Conservation (phyloP, 345 rosid genomes). For the Acer saccharum region DNA sequence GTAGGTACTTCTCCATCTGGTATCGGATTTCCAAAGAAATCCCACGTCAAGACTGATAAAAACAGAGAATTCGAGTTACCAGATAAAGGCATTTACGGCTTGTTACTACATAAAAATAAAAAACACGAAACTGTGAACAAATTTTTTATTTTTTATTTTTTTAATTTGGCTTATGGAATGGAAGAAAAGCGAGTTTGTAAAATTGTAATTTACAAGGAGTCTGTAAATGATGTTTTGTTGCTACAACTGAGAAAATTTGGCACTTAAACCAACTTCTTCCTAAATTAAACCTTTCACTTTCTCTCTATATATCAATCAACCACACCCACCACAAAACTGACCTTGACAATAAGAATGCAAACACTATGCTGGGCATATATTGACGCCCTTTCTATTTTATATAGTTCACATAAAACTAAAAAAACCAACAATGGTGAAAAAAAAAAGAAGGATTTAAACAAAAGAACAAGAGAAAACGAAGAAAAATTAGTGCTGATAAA, state of each 20-base stretch:
- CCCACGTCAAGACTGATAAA: no score
- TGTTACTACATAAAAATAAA: not conserved
- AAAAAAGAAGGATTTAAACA: not conserved
- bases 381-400: slow-evolving; percentile 33
- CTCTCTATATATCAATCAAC: slow-evolving; percentile 18
- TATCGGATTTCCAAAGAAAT: no score
- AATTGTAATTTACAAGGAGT: slow-evolving; percentile 35
- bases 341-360: slow-evolving; percentile 1
- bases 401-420: slow-evolving; percentile 24
- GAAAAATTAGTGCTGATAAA: slow-evolving; percentile 24
- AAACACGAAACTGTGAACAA: not conserved
- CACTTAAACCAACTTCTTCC: slow-evolving; percentile 19
- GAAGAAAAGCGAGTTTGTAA: slow-evolving; percentile 8
- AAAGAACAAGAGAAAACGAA: not conserved
- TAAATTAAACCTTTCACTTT: slow-evolving; percentile 17
- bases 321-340: slow-evolving; percentile 46
- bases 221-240: slow-evolving; percentile 15
- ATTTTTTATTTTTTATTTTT: not conserved
- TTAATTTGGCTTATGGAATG: not conserved
- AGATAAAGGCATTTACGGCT: not conserved
- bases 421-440: not conserved
- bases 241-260: slow-evolving; percentile 37
- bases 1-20: no score
- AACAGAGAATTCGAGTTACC: no score
- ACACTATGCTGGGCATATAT: slow-evolving; percentile 37